phyloP scores from a whole-genome alignment of 78 protist genomes.

The Dictyostelium intermedium region DNA sequence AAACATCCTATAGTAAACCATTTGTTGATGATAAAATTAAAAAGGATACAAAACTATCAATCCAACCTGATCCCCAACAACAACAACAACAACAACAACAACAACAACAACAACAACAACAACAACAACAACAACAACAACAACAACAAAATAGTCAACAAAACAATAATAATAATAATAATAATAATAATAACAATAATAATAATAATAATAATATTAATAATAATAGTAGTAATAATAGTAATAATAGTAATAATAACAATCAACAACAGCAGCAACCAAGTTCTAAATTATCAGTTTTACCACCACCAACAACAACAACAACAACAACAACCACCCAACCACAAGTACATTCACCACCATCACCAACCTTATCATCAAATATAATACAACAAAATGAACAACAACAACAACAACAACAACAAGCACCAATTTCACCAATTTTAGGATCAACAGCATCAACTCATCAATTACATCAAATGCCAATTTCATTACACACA shows the following conservation, averaged over 20 bases:
- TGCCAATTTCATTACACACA: conserved; percentile 2
- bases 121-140: not conserved
- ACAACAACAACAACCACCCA: not conserved
- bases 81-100: not conserved
- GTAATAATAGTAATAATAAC: not conserved
- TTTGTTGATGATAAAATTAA: not conserved
- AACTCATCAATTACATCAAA: not conserved
- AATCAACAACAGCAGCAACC: not conserved
- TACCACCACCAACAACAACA: not conserved
- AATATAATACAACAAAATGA: not conserved
- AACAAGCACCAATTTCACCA: not conserved
- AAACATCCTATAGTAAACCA: conserved; percentile 28
- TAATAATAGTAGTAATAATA: too few species aligned
- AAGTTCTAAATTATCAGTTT: not conserved
- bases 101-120: not conserved
- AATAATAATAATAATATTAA: not conserved
- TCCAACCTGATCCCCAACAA: conserved; percentile 20
- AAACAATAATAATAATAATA: not conserved
- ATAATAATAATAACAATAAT: too few species aligned
- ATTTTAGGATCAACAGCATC: not conserved
- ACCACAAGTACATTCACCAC: not conserved
- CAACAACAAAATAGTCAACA: not conserved
- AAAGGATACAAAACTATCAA: conserved; percentile 26
- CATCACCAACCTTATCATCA: not conserved
- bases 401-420: not conserved